Evolutionary conservation across 2,329 filamentous ascomycete genomes (phyloP), one percentile per base, ranked within the genome.

Genomic region (Leptodontidium sp.): DNA sequence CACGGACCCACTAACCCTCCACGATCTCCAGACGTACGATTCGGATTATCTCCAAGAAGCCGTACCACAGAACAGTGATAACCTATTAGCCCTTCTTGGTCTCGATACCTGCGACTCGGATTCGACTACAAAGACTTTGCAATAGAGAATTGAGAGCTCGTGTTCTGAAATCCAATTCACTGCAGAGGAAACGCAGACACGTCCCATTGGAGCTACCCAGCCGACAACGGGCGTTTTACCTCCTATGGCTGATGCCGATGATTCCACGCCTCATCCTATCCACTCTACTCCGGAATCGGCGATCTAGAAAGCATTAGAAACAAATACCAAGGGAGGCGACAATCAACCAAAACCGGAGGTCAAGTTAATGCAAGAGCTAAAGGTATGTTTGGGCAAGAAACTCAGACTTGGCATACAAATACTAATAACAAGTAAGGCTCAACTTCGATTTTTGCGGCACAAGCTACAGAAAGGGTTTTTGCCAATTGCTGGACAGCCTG

Each of bases 381-480:
- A 21, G 21, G 21, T 21, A 21, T 21, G 21, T 21, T 21, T 21
- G 21, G 21, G 21, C 21, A 21, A 1, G 21, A 21, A 21, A 21
- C 21, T 21, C 17, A 57, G 15, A 57, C 32, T 57, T 57, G 29
- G 32, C 29, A 38, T 21, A 57, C 5, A 57, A 57, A 57, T 57
- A 38, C 32, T 57, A 57, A 57, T 8, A 57, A 38, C 15, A 57
- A 38, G 15, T 8, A 38, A 57, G 53, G 15, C 29, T 38, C 32
- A 49, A 52, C 40, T 66, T 66, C 53, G 55, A 40, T 15, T 47
- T 59, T 40, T 66, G 64, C 64, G 53, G 21, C n/a, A 49, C 32
- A 47, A 53, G 55, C 53, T 66, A 52, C 26, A 66, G 21, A 61
- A 49, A 38, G 53, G 52, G 26, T 55, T 66, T 52, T 61, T 66